phyloP scores from a whole-genome alignment of 2,329 filamentous ascomycete genomes.

The Colletotrichum lini region DNA sequence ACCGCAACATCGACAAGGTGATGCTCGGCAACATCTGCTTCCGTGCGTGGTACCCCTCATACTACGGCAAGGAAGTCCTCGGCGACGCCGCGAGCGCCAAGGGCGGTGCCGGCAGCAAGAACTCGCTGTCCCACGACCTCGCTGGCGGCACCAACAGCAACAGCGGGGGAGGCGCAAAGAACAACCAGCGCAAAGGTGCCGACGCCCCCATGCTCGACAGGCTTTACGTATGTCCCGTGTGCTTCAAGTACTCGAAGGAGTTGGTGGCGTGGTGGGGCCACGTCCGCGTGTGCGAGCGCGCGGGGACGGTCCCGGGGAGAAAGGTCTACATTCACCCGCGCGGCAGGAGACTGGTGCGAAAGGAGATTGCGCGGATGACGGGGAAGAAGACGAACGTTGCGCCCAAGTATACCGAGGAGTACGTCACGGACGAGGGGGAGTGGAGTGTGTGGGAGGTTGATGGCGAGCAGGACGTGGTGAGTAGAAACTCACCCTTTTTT shows the following conservation, averaged over 20 bases:
- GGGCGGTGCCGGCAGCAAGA: conserved; percentile 35
- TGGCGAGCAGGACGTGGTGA: conserved; percentile 83
- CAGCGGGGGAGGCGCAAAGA: conserved; percentile 47
- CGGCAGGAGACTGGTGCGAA: conserved; percentile 57
- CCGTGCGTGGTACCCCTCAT: conserved; percentile 93
- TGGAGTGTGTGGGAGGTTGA: conserved; percentile 95
- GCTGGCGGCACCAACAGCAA: conserved; percentile 31
- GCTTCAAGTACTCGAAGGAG: conserved; percentile 90
- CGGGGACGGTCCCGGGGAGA: conserved; percentile 70
- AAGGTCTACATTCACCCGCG: conserved; percentile 80
- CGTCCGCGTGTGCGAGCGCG: conserved; percentile 69
- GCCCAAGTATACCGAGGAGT: conserved; percentile 58
- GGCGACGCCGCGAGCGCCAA: conserved; percentile 58
- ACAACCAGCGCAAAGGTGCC: conserved; percentile 51
- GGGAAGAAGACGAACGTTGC: conserved; percentile 55
- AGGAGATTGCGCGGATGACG: conserved; percentile 49
- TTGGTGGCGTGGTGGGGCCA: conserved; percentile 72
- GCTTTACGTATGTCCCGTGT: conserved; percentile 90
- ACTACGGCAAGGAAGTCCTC: conserved; percentile 82
- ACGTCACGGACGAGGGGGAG: conserved; percentile 74
- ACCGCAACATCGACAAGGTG: conserved; percentile 89
- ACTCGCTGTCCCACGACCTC: conserved; percentile 13
- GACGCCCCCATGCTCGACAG: conserved; percentile 69
- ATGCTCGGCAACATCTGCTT: conserved; percentile 88
- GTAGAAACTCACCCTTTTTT: conserved; percentile 46